A percentile compares a stretch with the other conserved stretches of the same genome.
Conservation (phyloP, 2,329 filamentous ascomycete genomes). For the Tolypocladium ovalisporum region DNA sequence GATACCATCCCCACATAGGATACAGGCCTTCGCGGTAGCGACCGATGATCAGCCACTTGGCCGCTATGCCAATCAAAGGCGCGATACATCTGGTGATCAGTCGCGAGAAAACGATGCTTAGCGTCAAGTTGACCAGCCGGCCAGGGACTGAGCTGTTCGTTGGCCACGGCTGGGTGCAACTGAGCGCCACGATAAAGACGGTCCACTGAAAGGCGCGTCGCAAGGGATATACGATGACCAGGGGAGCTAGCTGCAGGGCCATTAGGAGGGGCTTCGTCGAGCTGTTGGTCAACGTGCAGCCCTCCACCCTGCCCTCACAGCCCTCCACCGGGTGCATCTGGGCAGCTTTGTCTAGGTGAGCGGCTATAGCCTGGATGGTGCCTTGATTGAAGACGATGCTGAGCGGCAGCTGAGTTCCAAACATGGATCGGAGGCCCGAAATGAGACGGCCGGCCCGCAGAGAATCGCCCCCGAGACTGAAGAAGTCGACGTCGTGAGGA, state of each 20-base stretch:
- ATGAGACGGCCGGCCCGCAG: conserved; percentile 40
- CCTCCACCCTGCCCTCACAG: conserved; percentile 12
- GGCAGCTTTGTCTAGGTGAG: conserved; percentile 23
- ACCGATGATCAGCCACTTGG: conserved; percentile 46
- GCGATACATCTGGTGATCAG: conserved; percentile 25
- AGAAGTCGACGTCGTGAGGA: conserved; percentile 33
- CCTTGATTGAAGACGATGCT: conserved; percentile 39
- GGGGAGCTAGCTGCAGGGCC: conserved; percentile 37
- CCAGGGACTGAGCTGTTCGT: conserved; percentile 29
- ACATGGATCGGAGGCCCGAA: conserved; percentile 37
- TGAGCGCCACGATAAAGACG: conserved; percentile 35
- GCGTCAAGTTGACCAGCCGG: conserved; percentile 35
- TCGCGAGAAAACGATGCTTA: conserved; percentile 32
- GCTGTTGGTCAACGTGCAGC: conserved; percentile 29
- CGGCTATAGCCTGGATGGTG: conserved; percentile 28
- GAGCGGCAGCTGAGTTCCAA: conserved; percentile 36
- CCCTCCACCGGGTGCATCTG: conserved; percentile 1
- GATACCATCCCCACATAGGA: conserved; percentile 49
- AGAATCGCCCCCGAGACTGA: conserved; percentile 42
- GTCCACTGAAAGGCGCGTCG: conserved; percentile 41
- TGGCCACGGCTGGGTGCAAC: conserved; percentile 25
- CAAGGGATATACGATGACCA: conserved; percentile 38
- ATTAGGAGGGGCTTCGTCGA: conserved; percentile 39
- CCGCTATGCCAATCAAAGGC: conserved; percentile 35
- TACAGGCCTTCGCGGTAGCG: conserved; percentile 40